Conservation (phyloP, 2,329 filamentous ascomycete genomes). For the Beauveria medogensis region DNA sequence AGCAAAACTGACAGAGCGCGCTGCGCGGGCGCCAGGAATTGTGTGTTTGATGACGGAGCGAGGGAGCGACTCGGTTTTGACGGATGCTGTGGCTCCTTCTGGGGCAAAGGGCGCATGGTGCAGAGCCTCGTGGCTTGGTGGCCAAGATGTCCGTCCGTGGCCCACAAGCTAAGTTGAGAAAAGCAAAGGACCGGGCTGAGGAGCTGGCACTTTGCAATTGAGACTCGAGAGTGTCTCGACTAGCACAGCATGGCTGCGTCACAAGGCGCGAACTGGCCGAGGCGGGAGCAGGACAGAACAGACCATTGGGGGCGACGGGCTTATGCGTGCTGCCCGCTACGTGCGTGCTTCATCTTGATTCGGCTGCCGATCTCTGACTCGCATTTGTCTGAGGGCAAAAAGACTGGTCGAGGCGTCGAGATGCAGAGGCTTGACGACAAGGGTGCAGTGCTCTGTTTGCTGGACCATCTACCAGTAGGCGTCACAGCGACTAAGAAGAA, state of each 20-base stretch:
- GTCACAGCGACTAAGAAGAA: not conserved
- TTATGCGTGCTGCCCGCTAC: constrained; percentile 6
- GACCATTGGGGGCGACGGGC: constrained; percentile 12
- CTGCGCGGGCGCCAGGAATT: not conserved
- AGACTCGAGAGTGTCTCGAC: not conserved
- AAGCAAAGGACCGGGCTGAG: not conserved
- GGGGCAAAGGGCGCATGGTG: not conserved
- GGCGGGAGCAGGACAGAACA: not conserved
- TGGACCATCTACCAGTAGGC: not conserved
- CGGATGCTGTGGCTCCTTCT: not conserved
- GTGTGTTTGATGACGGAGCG: not conserved
- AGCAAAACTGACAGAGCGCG: not conserved
- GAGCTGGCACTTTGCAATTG: not conserved
- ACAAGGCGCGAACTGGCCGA: not conserved
- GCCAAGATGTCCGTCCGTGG: not conserved
- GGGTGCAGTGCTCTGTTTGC: not conserved
- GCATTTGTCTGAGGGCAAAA: constrained; percentile 10
- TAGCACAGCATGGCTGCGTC: not conserved
- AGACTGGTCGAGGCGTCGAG: not conserved
- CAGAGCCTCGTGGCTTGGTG: not conserved
- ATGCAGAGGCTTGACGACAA: not conserved
- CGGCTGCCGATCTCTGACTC: constrained; percentile 17
- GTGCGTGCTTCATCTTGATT: constrained; percentile 14
- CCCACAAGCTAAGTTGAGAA: not conserved
- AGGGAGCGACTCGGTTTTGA: not conserved